These are phyloP conservation scores for Myxozyma geophila DNA, from an alignment of 805 yeast species.

Conservation along the genomic window DNA sequence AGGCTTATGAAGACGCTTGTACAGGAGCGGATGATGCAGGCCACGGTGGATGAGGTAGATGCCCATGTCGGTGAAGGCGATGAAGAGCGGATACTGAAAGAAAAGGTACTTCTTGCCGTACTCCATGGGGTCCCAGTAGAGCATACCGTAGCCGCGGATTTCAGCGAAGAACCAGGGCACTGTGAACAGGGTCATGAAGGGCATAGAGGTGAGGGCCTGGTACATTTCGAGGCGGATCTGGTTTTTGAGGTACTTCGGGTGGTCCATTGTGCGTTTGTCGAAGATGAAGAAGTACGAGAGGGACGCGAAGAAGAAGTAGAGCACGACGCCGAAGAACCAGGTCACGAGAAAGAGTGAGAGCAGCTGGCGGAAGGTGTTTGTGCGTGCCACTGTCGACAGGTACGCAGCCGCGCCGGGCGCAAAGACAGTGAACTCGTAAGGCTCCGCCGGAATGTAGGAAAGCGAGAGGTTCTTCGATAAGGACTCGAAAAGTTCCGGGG, in stretches of 20 bases:
- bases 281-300: conserved; percentile 78
- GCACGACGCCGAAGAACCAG: conserved; percentile 82
- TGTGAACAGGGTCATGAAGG: conserved; percentile 84
- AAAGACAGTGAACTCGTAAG: conserved; percentile 31
- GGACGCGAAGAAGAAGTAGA: conserved; percentile 76
- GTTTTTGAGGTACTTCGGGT: conserved; percentile 93
- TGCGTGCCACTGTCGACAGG: conserved; percentile 69
- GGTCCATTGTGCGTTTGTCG: conserved; percentile 89
- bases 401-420: conserved; percentile 29
- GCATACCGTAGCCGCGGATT: conserved; percentile 76
- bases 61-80: conserved; percentile 92
- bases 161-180: conserved; percentile 89
- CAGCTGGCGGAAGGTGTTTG: conserved; percentile 71
- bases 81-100: conserved; percentile 74
- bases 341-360: conserved; percentile 69
- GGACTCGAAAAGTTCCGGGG: conserved; percentile 49
- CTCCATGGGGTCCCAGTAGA: conserved; percentile 69
- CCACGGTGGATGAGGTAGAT: conserved; percentile 90
- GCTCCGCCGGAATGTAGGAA: conserved; percentile 25
- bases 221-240: conserved; percentile 84
- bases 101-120: conserved; percentile 72
- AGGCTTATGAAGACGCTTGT: conserved; percentile 89
- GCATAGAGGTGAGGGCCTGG: conserved; percentile 81
- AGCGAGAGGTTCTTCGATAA: conserved; percentile 51
- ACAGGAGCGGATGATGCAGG: conserved; percentile 90